Percentiles rank a stretch among this genome's conserved stretches.
Conservation (phyloP, 2,329 filamentous ascomycete genomes). For the Falciphora oryzae region DNA sequence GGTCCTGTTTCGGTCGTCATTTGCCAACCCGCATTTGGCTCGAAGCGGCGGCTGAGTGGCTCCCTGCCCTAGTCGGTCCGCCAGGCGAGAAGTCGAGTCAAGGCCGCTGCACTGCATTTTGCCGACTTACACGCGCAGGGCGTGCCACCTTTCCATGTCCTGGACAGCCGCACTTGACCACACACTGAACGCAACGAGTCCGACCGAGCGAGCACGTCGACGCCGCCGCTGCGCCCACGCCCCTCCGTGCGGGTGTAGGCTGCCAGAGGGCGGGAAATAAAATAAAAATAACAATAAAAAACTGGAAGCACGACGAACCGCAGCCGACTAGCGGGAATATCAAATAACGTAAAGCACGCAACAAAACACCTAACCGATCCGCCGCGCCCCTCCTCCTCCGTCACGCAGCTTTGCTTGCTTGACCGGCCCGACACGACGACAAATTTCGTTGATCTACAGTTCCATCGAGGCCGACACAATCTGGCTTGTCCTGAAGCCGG, state of each 20-base stretch:
- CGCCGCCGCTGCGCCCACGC: neutral
- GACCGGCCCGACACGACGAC: neutral
- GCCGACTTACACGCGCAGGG: constrained; percentile 8
- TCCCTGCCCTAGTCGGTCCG: constrained; percentile 4
- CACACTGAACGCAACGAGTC: neutral
- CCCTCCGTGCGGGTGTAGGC: neutral
- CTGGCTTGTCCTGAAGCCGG: constrained; percentile 4
- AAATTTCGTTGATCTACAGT: constrained; percentile 9
- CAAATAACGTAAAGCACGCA: neutral
- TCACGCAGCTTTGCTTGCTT: neutral
- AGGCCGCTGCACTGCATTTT: constrained; percentile 7
- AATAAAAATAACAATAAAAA: neutral
- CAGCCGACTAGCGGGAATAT: neutral
- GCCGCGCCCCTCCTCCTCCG: neutral
- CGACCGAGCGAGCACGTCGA: neutral
- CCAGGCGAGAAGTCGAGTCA: constrained; percentile 5
- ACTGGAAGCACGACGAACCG: neutral
- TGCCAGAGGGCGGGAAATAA: neutral
- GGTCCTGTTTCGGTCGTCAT: constrained; percentile 1
- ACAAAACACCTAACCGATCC: neutral
- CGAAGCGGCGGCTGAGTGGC: neutral
- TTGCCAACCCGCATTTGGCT: neutral
- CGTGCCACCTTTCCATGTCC: neutral
- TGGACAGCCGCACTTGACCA: neutral
- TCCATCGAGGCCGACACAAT: constrained; percentile 10